These are phyloP conservation scores for Taphrina communis DNA, from an alignment of 1,139 yeast species.

Conservation along the genomic window DNA sequence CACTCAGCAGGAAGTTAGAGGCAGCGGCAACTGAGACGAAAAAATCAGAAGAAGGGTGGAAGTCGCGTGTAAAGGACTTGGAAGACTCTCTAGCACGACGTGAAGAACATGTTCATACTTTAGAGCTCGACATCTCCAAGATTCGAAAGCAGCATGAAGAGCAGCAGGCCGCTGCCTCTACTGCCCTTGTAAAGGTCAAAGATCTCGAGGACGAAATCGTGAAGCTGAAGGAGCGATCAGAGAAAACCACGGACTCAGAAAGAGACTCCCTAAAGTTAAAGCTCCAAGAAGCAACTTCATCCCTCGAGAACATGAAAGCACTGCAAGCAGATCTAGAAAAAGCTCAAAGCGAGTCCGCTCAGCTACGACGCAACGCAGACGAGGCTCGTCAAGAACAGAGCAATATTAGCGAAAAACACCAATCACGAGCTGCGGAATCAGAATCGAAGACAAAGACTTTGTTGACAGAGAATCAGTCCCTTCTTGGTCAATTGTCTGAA, in stretches of 20 bases:
- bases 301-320: neutral
- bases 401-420: neutral
- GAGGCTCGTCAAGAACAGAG: neutral
- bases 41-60: neutral
- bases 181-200: neutral
- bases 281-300: conserved; percentile 3
- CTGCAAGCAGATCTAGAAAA: conserved; percentile 3
- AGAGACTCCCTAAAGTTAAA: neutral
- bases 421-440: conserved; percentile 18
- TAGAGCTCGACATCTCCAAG: conserved; percentile 25
- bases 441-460: conserved; percentile 15
- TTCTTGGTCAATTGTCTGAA: conserved; percentile 30
- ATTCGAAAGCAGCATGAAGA: conserved; percentile 11
- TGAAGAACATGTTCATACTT: conserved; percentile 21
- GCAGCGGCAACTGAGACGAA: neutral
- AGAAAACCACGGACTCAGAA: neutral
- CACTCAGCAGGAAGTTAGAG: conserved; percentile 10
- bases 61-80: conserved; percentile 6
- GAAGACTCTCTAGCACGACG: conserved; percentile 15
- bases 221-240: neutral
- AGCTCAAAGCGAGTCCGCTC: neutral
- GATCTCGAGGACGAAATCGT: neutral
- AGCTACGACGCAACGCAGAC: neutral
- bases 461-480: conserved; percentile 32
- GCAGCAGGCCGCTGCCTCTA: neutral